These are phyloP conservation scores for Plasmodium inui DNA, from an alignment of 169 alveolate genomes.

Conservation along the genomic window DNA sequence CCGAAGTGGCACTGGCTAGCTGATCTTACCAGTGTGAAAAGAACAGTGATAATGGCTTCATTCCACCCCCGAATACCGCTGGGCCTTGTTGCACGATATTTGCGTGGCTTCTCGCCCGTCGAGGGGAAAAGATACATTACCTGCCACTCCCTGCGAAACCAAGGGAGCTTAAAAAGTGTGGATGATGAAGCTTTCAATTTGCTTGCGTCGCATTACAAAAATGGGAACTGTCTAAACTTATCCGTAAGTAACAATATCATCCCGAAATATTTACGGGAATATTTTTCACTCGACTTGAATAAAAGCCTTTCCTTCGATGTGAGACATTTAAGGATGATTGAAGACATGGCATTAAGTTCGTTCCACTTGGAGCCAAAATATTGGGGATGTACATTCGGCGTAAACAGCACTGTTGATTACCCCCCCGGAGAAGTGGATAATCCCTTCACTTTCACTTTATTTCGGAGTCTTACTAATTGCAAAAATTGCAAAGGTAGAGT, in stretches of 20 bases:
- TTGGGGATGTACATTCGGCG: conserved; percentile 53
- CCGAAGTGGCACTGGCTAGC: neutral
- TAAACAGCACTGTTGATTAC: neutral
- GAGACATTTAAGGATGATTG: conserved; percentile 13
- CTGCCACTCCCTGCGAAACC: conserved; percentile 26
- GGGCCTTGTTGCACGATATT: neutral
- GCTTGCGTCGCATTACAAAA: conserved; percentile 3
- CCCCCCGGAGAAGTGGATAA: neutral
- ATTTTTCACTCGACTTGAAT: conserved; percentile 33
- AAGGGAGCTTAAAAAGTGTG: conserved; percentile 50
- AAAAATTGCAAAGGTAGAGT: conserved; percentile 19
- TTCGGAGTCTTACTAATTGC: conserved; percentile 5
- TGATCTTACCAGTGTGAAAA: neutral
- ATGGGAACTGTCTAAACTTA: conserved; percentile 44
- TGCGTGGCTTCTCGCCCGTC: neutral
- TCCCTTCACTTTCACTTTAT: conserved; percentile 25
- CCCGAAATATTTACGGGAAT: conserved; percentile 48
- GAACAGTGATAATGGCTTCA: neutral
- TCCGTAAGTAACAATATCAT: conserved; percentile 48
- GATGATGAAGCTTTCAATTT: conserved; percentile 44
- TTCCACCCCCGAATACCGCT: neutral
- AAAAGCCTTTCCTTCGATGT: conserved; percentile 1
- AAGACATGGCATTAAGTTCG: conserved; percentile 21
- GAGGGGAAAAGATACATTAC: conserved; percentile 25
- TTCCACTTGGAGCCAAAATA: conserved; percentile 63